Evolutionary conservation across 2,329 filamentous ascomycete genomes (phyloP), one percentile per base, ranked within the genome.

Genomic region (Arthroderma uncinatum): DNA sequence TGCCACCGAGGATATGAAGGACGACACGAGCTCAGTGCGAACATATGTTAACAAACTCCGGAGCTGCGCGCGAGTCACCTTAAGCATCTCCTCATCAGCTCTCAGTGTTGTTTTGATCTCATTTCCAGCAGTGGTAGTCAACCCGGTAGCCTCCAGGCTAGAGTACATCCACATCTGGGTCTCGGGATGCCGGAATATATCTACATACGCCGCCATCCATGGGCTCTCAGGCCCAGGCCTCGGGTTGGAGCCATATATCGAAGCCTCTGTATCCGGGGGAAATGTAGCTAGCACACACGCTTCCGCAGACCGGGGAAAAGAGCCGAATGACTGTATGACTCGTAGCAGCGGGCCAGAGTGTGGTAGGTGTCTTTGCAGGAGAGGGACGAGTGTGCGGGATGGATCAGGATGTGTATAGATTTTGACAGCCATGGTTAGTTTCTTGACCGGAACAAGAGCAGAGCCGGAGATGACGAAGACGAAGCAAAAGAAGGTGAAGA

Each of bases 161-260:
- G 71, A 73, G 57, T 73, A 76, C 16, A 73, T 28, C 63, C 69
- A 66, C 19, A 73, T 64, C 58, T 75, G 73, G n/a, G 73, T 75
- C 56, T 73, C 69, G 10, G 67, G 68, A 28, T 70, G 66, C 16
- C 64, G 61, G 55, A 64, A 65, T 4, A 76, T 64, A 65, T 76
- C 72, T 52, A 74, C 69, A 53, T 70, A 66, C 6, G 71, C 72
- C 55, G 67, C 70, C 39, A 75, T 64, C 73, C 73, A 76, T 9
- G 36, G 54, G 8, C 36, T 10, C 25, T 42, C 19, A 16, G n/a
- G 36, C 21, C 47, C 40, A 19, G 42, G 36, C 44, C 58, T 52
- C n/a, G 59, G 53, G 34, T 37, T 47, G 7, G 44, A 28, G 16
- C 23, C 14, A 3, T 12, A 25, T 25, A 12, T 14, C 14, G n/a